Base-by-base conservation (phyloP, 1,284 basidiomycete species). In the Apiotrichum mycotoxinovorans region DNA sequence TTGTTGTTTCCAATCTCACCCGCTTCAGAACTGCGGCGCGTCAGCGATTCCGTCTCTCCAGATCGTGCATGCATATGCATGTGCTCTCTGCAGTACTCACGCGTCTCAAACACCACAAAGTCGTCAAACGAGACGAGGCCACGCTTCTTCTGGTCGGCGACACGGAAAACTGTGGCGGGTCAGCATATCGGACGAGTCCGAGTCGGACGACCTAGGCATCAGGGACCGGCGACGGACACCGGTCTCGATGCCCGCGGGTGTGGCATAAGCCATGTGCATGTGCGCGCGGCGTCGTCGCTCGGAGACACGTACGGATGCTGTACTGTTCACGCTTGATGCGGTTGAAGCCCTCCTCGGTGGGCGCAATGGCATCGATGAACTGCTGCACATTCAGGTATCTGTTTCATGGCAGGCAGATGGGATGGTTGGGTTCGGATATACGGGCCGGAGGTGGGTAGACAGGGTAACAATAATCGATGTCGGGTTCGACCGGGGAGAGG, bases 331-430 rank as follows among this genome's bases (percentile, higher is more conserved):
- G 85, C 40, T 85, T 86, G 67, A 95, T 91, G 76, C 87, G 89
- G 61, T 84, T 83, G 67, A 91, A 82, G 79, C 73, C 72, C 58
- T 93, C 91, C 48, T 84, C 85, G 55, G 83, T 83, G 3, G 92
- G 91, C 37, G 88, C 91, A 73, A 96, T 93, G 52, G 93, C 91
- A 73, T 90, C 89, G 70, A 96, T 87, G 75, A 97, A 97, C 69
- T 86, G 86, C 41, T 90, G 85, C 37, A 82, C 79, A 75, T 88
- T 88, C 53, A 97, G 81, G 76, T 84, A 94, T 76, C 92, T 79
- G 55, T 25, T 87, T 35, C 64, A 41, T 25, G 37, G 44, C 45
- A 17, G n/a, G 41, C 4, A 15, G 23, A 10, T 17, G 44, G 27
- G 30, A 30, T 30, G 30, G 30, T 12, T 5, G 30, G 30, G 43